Evolutionary conservation across 495 filamentous ascomycete species (phyloP), one percentile per base, ranked within the genome.

Genomic region (Podospora pseudopauciseta): DNA sequence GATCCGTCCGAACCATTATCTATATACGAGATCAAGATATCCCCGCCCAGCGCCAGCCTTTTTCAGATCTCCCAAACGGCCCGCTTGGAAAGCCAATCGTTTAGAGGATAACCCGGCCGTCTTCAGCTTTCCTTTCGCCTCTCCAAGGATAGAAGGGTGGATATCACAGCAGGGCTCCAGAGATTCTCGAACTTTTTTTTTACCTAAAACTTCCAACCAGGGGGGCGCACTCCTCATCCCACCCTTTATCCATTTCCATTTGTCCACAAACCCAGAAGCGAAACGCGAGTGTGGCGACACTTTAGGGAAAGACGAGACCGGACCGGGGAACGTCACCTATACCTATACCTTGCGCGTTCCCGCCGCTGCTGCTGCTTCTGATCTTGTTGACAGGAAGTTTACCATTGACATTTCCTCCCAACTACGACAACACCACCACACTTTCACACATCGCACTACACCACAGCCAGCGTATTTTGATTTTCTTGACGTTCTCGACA

Each of bases 1-100:
- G 9, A 16, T 49, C 39, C 15, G 15, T 49, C 39, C 39, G 39
- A 49, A 49, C 39, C 39, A 11, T 49, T 13, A 49, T 49, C 39
- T 49, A 49, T 49, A 49, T 49, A 11, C 15, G 13, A 49, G 7
- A 49, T 49, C 39, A 16, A 49, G 39, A 49, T 11, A 49, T 13
- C 15, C 39, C 39, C 39, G 9, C 34, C 23, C 23, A 23, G 3
- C 5, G 0, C 54, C 16, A 57, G 18, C 54, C 23, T 23, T 32
- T 7, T 32, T 32, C 1, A 58, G 55, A 20, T 58, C 55, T 58
- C n/a, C 18, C 7, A 20, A 58, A 19, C 55, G 55, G 55, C 55
- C 55, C 55, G 55, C 55, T n/a, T 58, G 3, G 4, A 58, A 58
- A 58, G 55, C 55, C 55, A 58, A 58, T 58, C 55, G 39, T 49